Evolutionary conservation across 352 stramenopile species (phyloP), one percentile per base, ranked within the genome.

Genomic region (Sclerospora graminicola): DNA sequence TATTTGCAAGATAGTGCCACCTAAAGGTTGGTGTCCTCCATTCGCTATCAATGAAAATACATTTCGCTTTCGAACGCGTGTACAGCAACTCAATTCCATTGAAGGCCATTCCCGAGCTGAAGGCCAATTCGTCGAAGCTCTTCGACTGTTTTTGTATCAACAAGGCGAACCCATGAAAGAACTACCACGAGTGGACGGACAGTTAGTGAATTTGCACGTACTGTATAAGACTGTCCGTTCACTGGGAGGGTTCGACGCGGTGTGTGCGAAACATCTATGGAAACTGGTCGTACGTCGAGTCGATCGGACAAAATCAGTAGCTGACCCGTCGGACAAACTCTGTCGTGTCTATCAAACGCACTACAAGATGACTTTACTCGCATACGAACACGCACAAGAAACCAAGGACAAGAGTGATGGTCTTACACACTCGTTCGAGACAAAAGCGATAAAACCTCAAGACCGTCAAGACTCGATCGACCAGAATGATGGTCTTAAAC

Each of bases 1-100:
- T 19, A 99, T 99, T 52, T 97, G 85, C 63, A 99, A 98, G 69
- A 98, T 99, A 60, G 94, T 99, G 13, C 96, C 96, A 45, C 96
- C 96, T 0, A 44, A 64, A 19, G 95, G 87, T 30, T 99, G 93
- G 94, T 84, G 88, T 15, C 92, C 89, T 10, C 80, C 79, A 16
- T 94, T 87, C 41, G 72, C 84, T 29, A 78, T 93, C 29, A 88
- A 96, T 46, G 74, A 91, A 39, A 81, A 83, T 44, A 79, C 63
- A 0, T 83, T 92, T 59, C 66, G 67, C 37, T 98, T 99, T 57
- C 71, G 84, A 51, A 99, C 96, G 27, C 94, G 96, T 44, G 75
- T 97, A 41, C 96, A 99, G 75, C 80, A 92, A 35, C 74, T 99
- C 43, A 94, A 98, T 76, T 88, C 66, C 41, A 86, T 92, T 45